phyloP scores from a whole-genome alignment of 345 rosid species.

The Durio zibethinus region DNA sequence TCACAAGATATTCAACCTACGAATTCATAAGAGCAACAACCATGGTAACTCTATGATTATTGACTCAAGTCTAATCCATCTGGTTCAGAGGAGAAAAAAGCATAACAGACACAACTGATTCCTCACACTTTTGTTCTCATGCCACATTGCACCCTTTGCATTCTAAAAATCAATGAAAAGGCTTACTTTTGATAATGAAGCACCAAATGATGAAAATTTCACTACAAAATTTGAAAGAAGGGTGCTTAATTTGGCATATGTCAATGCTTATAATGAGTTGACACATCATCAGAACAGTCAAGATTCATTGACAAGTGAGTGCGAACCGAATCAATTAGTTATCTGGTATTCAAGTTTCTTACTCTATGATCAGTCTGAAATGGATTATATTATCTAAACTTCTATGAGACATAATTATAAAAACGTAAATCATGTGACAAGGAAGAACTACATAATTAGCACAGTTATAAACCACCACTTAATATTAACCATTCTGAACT shows the following conservation, averaged over 20 bases:
- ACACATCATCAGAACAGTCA: not conserved
- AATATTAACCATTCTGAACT: not conserved
- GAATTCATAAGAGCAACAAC: not conserved
- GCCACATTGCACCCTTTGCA: too few relatives aligned
- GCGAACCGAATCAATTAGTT: not conserved
- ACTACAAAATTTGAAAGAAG: not conserved
- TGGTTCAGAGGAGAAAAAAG: not conserved
- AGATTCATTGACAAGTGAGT: not conserved
- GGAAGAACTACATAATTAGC: not conserved
- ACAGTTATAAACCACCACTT: not conserved
- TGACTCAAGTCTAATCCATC: not conserved
- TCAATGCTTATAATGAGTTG: not conserved
- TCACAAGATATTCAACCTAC: not conserved
- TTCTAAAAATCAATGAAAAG: not conserved
- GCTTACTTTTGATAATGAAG: not conserved
- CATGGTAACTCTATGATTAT: not conserved
- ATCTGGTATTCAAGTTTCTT: not conserved
- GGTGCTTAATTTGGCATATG: not conserved
- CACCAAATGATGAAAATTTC: not conserved
- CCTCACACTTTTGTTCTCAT: not conserved
- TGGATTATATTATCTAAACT: not conserved
- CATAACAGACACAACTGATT: not conserved
- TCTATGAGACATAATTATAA: slow-evolving; percentile 7
- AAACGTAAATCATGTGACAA: not conserved
- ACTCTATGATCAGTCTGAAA: not conserved